A percentile compares a stretch with the other conserved stretches of the same genome.
Conservation (phyloP, 768 basidiomycete genomes). For the Termitomyces sp. region DNA sequence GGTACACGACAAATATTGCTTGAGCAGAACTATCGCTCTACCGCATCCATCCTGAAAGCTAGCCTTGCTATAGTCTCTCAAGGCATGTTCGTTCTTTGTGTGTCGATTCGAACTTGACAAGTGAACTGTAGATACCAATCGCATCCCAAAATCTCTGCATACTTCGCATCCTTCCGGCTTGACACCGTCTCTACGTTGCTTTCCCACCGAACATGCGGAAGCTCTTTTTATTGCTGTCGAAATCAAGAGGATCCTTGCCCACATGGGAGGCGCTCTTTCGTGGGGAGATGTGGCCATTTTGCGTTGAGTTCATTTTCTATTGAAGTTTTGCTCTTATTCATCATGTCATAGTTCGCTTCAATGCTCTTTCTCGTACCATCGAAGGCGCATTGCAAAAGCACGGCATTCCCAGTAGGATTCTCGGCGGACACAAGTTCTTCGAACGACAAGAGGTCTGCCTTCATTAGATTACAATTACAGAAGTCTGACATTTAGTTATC, state of each 20-base stretch:
- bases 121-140: constrained; percentile 52
- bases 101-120: not conserved
- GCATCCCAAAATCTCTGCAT: constrained; percentile 69
- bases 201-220: constrained; percentile 55
- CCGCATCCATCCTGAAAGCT: constrained; percentile 64
- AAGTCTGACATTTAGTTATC: constrained; percentile 26
- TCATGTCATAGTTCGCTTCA: constrained; percentile 63
- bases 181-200: constrained; percentile 51
- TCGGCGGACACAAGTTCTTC: constrained; percentile 84
- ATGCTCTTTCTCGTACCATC: constrained; percentile 69
- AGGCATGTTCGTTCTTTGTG: constrained; percentile 38
- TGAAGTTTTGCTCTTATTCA: not conserved
- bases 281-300: constrained; percentile 83
- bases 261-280: constrained; percentile 62
- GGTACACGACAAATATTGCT: constrained; percentile 64
- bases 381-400: constrained; percentile 74
- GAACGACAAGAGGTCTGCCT: constrained; percentile 67
- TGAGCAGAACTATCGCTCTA: constrained; percentile 87
- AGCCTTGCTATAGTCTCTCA: constrained; percentile 78
- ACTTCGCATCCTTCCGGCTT: constrained; percentile 63
- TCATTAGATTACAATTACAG: constrained; percentile 2
- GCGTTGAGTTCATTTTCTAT: constrained; percentile 36
- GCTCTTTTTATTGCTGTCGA: constrained; percentile 67
- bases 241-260: constrained; percentile 72
- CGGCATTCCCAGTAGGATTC: constrained; percentile 71